These are phyloP conservation scores for Nakaseomyces uthaithaninus DNA, from an alignment of 1,139 yeast genomes.

Conservation along the genomic window DNA sequence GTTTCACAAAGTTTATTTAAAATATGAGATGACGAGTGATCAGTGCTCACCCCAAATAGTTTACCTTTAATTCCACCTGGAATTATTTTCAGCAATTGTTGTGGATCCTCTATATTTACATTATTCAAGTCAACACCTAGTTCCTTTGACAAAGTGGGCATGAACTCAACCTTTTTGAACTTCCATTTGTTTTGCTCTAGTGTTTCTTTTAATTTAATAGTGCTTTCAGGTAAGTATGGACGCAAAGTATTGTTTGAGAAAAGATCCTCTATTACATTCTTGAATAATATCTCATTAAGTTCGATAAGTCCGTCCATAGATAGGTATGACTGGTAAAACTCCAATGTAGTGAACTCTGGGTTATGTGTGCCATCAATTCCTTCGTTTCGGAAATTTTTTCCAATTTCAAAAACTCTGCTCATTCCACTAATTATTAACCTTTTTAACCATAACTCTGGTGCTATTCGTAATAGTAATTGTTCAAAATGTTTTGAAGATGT, in stretches of 20 bases:
- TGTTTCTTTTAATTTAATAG: constrained; percentile 39
- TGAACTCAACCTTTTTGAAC: constrained; percentile 44
- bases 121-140: constrained; percentile 35
- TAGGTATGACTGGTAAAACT: constrained; percentile 91
- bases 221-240: constrained; percentile 11
- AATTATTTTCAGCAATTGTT: constrained; percentile 31
- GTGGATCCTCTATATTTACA: constrained; percentile 32
- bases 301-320: constrained; percentile 79
- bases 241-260: constrained; percentile 8
- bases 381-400: constrained; percentile 80
- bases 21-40: constrained; percentile 42
- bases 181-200: constrained; percentile 27
- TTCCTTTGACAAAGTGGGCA: constrained; percentile 46
- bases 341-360: constrained; percentile 97
- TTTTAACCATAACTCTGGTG: constrained; percentile 93
- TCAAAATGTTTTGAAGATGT: constrained; percentile 42
- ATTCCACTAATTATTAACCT: constrained; percentile 74
- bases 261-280: constrained; percentile 29
- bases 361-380: constrained; percentile 95
- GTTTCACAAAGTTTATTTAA: constrained; percentile 57
- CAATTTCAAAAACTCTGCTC: constrained; percentile 80
- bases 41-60: constrained; percentile 8
- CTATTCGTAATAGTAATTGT: constrained; percentile 63
- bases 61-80: constrained; percentile 11
- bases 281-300: constrained; percentile 54